Evolutionary conservation across 2,329 filamentous ascomycete species (phyloP).

Genomic region (Phialemonium atrogriseum): DNA sequence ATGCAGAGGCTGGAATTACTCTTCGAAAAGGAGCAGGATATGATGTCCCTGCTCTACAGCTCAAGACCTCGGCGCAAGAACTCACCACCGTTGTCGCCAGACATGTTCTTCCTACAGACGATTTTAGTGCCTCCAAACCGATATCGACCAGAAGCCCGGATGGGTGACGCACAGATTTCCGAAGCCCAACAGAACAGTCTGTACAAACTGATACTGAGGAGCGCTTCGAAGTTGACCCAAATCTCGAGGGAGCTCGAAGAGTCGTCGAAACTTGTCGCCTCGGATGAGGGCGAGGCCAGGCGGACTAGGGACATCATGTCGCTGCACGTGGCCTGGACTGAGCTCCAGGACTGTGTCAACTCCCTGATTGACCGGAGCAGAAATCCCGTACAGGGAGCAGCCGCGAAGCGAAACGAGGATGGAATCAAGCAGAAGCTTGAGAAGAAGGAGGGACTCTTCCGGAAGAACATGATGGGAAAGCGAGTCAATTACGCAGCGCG

Average conservation of each 20-base stretch:
- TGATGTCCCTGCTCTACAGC: slow-evolving; percentile 78
- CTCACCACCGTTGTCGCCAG: slow-evolving; percentile 52
- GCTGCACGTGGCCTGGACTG: slow-evolving; percentile 72
- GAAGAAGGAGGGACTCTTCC: slow-evolving; percentile 97
- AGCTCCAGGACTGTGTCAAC: slow-evolving; percentile 84
- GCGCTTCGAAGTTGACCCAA: slow-evolving; percentile 64
- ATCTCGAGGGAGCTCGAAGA: slow-evolving; percentile 62
- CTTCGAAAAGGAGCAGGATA: slow-evolving; percentile 79
- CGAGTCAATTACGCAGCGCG: slow-evolving; percentile 97
- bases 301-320: slow-evolving; percentile 58
- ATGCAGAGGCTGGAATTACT: slow-evolving; percentile 68
- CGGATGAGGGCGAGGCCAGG: slow-evolving; percentile 16
- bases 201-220: slow-evolving; percentile 76
- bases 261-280: slow-evolving; percentile 30
- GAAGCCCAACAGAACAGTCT: slow-evolving; percentile 84
- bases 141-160: slow-evolving; percentile 79
- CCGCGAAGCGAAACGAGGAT: slow-evolving; percentile 72
- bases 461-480: slow-evolving; percentile 99
- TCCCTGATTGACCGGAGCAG: slow-evolving; percentile 85
- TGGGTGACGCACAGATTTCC: slow-evolving; percentile 70
- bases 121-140: slow-evolving; percentile 87
- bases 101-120: slow-evolving; percentile 91
- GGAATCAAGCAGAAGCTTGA: slow-evolving; percentile 97
- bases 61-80: slow-evolving; percentile 57
- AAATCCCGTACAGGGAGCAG: slow-evolving; percentile 71